These are phyloP conservation scores for Boletus pseudopeckii DNA, from an alignment of 768 basidiomycete species.

Conservation along the genomic window DNA sequence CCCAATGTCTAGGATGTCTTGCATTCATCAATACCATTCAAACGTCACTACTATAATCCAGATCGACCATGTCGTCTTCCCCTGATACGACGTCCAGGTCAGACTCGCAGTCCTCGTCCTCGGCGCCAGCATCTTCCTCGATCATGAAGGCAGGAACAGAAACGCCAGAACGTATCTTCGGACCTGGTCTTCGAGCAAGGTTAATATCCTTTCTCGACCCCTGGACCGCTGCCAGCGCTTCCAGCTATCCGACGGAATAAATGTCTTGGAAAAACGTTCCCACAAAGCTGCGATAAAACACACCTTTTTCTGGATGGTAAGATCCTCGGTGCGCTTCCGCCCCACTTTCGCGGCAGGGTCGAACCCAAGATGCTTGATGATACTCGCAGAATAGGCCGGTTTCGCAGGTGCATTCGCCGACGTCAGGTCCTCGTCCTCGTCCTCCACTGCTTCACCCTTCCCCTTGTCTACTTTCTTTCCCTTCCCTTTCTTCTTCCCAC, in stretches of 20 bases:
- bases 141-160: conserved; percentile 35
- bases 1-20: neutral
- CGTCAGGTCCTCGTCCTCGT: conserved; percentile 14
- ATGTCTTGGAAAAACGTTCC: neutral
- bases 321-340: conserved; percentile 38
- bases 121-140: neutral
- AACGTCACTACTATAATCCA: conserved; percentile 21
- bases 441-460: conserved; percentile 8
- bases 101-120: conserved; percentile 7
- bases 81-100: conserved; percentile 9
- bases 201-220: conserved; percentile 48
- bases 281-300: neutral
- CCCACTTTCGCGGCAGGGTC: conserved; percentile 66
- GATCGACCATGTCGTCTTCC: conserved; percentile 19
- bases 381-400: conserved; percentile 57
- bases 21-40: conserved; percentile 1
- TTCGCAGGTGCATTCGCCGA: conserved; percentile 28
- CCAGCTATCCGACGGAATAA: conserved; percentile 40
- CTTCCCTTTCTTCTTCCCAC: conserved; percentile 15
- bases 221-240: conserved; percentile 52
- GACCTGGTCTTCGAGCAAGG: conserved; percentile 64
- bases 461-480: conserved; percentile 18
- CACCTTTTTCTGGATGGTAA: conserved; percentile 58
- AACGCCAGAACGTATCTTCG: conserved; percentile 61
- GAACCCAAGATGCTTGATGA: conserved; percentile 75